Base-by-base conservation (phyloP, 2,329 filamentous ascomycete species). In the Scleromitrula shiraiana region DNA sequence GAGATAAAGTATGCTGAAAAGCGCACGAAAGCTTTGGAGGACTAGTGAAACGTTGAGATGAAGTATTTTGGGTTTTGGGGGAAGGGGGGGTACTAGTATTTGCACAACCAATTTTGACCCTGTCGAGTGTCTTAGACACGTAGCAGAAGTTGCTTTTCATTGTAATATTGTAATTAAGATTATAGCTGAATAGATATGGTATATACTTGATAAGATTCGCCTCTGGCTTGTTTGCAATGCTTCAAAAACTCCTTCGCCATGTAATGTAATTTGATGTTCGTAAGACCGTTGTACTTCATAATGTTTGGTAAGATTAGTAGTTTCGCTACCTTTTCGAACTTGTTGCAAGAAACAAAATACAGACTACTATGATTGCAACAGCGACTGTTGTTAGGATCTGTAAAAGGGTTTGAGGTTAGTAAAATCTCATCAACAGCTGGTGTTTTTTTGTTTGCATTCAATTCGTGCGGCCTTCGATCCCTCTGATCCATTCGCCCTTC, bases 361-460 rank as follows among this genome's bases (percentile, higher is more conserved):
- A 85, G 7, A 82, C 78, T 7, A 73, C 80, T 23, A 86, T 70
- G 52, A 88, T 87, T 29, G 72, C 73, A 7, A 75, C 59, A 3
- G 82, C 77, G 23, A 86, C 73, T 4, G 78, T 65, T 2, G 72
- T 77, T 59, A 87, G 76, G 20, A 83, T 69, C 81, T 84, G 44
- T 23, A 26, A 6, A 44, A n/a, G 3, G n/a, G n/a, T 19, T 23
- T 17, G 5, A 40, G 20, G 17, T 46, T 40, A 46, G 43, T 30
- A 30, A 5, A 10, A 30, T 5, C n/a, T n/a, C n/a, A n/a, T n/a
- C n/a, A n/a, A n/a, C n/a, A n/a, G n/a, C n/a, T n/a, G n/a, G n/a
- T n/a, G n/a, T n/a, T n/a, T n/a, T n/a, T n/a, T n/a, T n/a, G n/a
- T n/a, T n/a, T n/a, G n/a, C n/a, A n/a, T n/a, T n/a, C n/a, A n/a